Evolutionary conservation across 139 green algal genomes (phyloP), one percentile per base, ranked within the genome.

Genomic region (Chlorella sp.): DNA sequence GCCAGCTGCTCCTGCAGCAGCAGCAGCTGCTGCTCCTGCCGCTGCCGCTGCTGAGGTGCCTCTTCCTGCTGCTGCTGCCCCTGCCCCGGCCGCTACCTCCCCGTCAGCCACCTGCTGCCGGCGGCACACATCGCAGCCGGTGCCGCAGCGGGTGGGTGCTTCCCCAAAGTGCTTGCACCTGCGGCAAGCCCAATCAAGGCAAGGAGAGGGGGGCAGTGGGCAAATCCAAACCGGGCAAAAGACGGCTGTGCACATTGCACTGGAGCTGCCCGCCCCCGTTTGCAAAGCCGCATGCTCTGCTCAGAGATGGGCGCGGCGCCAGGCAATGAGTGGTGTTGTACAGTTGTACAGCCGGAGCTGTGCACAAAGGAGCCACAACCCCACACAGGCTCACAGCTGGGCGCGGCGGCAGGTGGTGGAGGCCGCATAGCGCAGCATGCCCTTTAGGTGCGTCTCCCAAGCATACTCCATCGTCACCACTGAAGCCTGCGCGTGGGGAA

Each of bases 141-240:
- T 70, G 56, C 51, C 70, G 83, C 93, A 96, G 0, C 74, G 78
- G 2, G 91, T 68, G 0, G 92, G 87, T 21, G 88, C 70, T 87
- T 96, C 93, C 1, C 68, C 90, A 89, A 96, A 96, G 84, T 96
- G 92, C n/a, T 85, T 83, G 81, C 69, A 60, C 13, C 51, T 60
- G 51, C 51, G n/a, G n/a, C n/a, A n/a, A n/a, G n/a, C n/a, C n/a
- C n/a, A n/a, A n/a, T n/a, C n/a, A n/a, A n/a, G n/a, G n/a, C n/a
- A n/a, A n/a, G n/a, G n/a, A n/a, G n/a, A n/a, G n/a, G n/a, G n/a
- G n/a, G n/a, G n/a, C n/a, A n/a, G n/a, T n/a, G n/a, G n/a, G n/a
- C n/a, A n/a, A n/a, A n/a, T n/a, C n/a, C n/a, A n/a, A n/a, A 51
- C 44, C 44, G 44, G 44, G 44, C 44, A 51, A 51, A 51, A n/a